phyloP scores from a whole-genome alignment of 2,329 filamentous ascomycete genomes.

The Colletotrichum spaethianum region DNA sequence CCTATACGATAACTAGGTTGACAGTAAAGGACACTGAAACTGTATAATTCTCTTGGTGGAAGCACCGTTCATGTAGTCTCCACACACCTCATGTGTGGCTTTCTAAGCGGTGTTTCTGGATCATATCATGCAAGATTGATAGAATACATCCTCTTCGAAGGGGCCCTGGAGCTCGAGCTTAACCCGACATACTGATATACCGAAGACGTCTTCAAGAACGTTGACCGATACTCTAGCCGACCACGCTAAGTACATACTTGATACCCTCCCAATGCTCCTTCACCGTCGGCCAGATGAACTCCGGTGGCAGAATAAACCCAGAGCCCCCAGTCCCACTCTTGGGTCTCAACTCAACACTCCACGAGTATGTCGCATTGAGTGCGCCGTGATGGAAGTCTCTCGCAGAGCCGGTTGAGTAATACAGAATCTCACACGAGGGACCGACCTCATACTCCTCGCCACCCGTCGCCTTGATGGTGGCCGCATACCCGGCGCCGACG shows the following conservation, averaged over 20 bases:
- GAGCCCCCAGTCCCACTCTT: slow-evolving; percentile 25
- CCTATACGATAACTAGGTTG: no score
- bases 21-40: no score
- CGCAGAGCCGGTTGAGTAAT: slow-evolving; percentile 43
- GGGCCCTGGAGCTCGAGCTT: not conserved
- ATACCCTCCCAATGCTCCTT: slow-evolving; percentile 45
- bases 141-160: not conserved
- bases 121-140: not conserved
- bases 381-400: slow-evolving; percentile 44
- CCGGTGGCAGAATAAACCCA: slow-evolving; percentile 44
- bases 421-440: slow-evolving; percentile 44
- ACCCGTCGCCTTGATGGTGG: slow-evolving; percentile 53
- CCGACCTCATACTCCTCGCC: slow-evolving; percentile 43
- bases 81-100: no score
- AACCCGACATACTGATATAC: not conserved
- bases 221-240: not conserved
- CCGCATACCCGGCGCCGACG: slow-evolving; percentile 55
- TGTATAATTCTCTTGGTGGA: no score
- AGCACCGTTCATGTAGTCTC: no score
- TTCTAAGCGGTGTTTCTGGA: no score
- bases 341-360: slow-evolving; percentile 45
- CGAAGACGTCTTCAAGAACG: not conserved
- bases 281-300: slow-evolving; percentile 43
- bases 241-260: slow-evolving; percentile 31
- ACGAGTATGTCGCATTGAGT: slow-evolving; percentile 44